These are phyloP conservation scores for Puccinia horiana DNA, from an alignment of 1,284 basidiomycete genomes.

Conservation along the genomic window DNA sequence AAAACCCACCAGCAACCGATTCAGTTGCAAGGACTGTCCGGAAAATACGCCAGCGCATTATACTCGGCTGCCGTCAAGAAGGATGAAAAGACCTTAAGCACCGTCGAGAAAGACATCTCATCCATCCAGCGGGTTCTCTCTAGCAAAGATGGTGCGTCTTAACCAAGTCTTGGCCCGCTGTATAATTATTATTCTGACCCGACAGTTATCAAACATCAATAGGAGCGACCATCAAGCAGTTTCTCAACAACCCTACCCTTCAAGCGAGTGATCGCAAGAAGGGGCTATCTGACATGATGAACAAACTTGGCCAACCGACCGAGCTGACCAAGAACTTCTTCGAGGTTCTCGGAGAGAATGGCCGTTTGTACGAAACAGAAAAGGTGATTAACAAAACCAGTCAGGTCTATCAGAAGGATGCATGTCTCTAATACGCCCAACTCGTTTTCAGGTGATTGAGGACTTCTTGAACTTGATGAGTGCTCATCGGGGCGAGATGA, in stretches of 20 bases:
- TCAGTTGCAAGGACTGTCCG: conserved; percentile 62
- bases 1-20: conserved; percentile 50
- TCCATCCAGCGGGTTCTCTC: conserved; percentile 40
- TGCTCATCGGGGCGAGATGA: conserved; percentile 88
- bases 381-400: conserved; percentile 58
- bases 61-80: conserved; percentile 88
- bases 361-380: conserved; percentile 77
- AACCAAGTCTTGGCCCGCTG: conserved; percentile 63
- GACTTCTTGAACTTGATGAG: conserved; percentile 88
- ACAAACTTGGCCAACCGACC: conserved; percentile 40
- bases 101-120: conserved; percentile 54
- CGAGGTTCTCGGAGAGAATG: conserved; percentile 86
- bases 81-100: conserved; percentile 59
- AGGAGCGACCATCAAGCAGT: conserved; percentile 44
- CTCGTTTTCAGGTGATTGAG: conserved; percentile 68
- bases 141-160: conserved; percentile 41
- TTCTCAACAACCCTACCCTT: conserved; percentile 48
- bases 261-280: conserved; percentile 46
- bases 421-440: not conserved
- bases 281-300: conserved; percentile 32
- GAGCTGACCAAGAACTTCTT: conserved; percentile 85
- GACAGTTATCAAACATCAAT: not conserved
- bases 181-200: not conserved
- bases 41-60: conserved; percentile 92
- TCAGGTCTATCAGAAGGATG: not conserved